Evolutionary conservation across 202 grass and related monocot species (phyloP), one percentile per base, ranked within the genome.

Genomic region (Dendrocalamus latiflorus): DNA sequence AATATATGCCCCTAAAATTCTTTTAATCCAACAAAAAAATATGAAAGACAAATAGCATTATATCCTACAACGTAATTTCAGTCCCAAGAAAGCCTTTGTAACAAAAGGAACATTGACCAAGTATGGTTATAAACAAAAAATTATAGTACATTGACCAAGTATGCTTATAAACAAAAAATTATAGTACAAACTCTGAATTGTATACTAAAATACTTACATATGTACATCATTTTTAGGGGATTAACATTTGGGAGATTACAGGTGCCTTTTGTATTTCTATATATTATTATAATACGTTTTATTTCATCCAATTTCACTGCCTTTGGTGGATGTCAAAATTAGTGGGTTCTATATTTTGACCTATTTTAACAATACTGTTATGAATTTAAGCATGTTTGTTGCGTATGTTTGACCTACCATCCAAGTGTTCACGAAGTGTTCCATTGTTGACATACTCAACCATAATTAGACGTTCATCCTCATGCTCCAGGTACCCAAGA

Each of bases 361-460:
- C 64, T 59, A 18, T 86, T 25, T 81, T 81, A 58, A 75, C 16
- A 77, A 70, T 82, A 60, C 54, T 65, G 28, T 11, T 24, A 25
- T 21, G 2, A 22, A 18, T 44, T 72, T 17, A 58, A 81, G 44
- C 16, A 51, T 81, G 49, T 51, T 41, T 63, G 4, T 42, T 72
- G 57, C 6, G 58, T 26, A 59, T 30, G 56, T 42, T 80, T 89
- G 34, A 89, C 88, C 4, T 84, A 98, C 95, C 95, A 81, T 98
- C 92, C 80, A 98, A 86, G 77, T 98, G 95, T 85, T 93, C 86
- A 43, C 92, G 91, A 67, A 95, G 89, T 75, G 85, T 93, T 84
- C 95, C 92, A 75, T 98, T 95, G 64, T 59, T 92, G 57, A 95
- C 74, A 37, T 95, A 93, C 81, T 98, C 95, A 17, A 95, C 87